Evolutionary conservation across 139 green algal species (phyloP).

Genomic region (Eudorina sp.): DNA sequence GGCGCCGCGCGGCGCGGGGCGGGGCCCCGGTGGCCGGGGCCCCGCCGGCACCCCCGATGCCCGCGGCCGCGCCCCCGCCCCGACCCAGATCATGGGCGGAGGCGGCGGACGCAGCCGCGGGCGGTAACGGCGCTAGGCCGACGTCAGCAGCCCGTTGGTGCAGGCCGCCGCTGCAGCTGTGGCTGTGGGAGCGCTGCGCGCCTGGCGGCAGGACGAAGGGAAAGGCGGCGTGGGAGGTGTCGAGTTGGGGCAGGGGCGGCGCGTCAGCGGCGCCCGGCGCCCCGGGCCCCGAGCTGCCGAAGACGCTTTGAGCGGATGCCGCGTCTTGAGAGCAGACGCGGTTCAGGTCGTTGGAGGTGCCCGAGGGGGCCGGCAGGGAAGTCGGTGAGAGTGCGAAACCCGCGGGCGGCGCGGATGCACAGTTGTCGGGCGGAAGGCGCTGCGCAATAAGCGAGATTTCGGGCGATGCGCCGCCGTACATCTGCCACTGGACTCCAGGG

Average conservation of each 20-base stretch:
- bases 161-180: conserved; percentile 1
- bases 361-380: too few species aligned
- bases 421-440: too few species aligned
- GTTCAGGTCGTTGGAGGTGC: too few species aligned
- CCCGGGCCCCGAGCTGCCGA: too few species aligned
- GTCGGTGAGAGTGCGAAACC: too few species aligned
- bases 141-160: neutral
- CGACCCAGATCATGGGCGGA: neutral
- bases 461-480: too few species aligned
- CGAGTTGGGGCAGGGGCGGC: neutral
- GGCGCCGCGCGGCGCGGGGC: neutral
- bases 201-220: neutral
- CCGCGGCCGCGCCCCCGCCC: neutral
- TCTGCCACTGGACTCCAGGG: too few species aligned
- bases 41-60: neutral
- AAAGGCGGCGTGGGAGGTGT: neutral
- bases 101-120: neutral
- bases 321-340: too few species aligned
- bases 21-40: neutral
- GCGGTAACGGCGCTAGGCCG: neutral
- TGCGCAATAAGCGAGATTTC: too few species aligned
- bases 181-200: neutral
- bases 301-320: too few species aligned
- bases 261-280: too few species aligned
- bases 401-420: too few species aligned